Conservation (phyloP, 805 yeast genomes). For the Saccharomycopsis synnaedendra region DNA sequence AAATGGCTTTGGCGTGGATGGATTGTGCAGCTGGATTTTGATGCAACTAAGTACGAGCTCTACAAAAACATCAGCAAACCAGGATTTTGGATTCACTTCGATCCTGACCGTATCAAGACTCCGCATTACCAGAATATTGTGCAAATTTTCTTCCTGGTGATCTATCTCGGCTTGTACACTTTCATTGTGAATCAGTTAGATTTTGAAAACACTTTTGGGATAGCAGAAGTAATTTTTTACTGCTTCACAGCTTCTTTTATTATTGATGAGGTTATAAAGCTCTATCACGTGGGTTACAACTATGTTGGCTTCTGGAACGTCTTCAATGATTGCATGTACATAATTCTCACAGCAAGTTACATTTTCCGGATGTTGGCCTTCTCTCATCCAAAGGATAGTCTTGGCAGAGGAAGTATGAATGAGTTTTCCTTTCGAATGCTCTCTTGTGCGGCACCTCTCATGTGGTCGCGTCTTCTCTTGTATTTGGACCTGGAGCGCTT, state of each 20-base stretch:
- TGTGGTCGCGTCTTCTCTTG: slow-evolving; percentile 72
- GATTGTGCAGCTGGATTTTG: slow-evolving; percentile 65
- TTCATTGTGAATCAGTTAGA: slow-evolving; percentile 27
- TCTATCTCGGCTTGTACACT: slow-evolving; percentile 54
- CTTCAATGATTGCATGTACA: slow-evolving; percentile 62
- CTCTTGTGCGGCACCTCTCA: slow-evolving; percentile 74
- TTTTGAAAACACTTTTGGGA: slow-evolving; percentile 23
- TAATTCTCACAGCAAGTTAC: slow-evolving; percentile 40
- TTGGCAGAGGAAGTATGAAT: slow-evolving; percentile 29
- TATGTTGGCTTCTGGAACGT: slow-evolving; percentile 72
- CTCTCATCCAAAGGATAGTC: slow-evolving; percentile 10
- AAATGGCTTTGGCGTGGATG: slow-evolving; percentile 92
- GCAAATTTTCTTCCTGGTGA: slow-evolving; percentile 55
- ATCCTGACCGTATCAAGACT: slow-evolving; percentile 75
- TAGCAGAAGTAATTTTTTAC: slow-evolving; percentile 46
- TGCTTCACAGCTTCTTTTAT: slow-evolving; percentile 56
- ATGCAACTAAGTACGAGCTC: slow-evolving; percentile 57
- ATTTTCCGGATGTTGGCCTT: slow-evolving; percentile 38
- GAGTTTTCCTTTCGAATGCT: slow-evolving; percentile 55
- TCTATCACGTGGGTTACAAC: slow-evolving; percentile 64
- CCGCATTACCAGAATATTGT: slow-evolving; percentile 72
- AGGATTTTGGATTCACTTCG: slow-evolving; percentile 50
- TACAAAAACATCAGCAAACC: slow-evolving; percentile 50
- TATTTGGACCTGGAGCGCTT: slow-evolving; percentile 71
- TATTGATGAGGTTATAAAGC: slow-evolving; percentile 55